Conservation (phyloP, 78 protist genomes). For the Abeoforma whisleri region DNA sequence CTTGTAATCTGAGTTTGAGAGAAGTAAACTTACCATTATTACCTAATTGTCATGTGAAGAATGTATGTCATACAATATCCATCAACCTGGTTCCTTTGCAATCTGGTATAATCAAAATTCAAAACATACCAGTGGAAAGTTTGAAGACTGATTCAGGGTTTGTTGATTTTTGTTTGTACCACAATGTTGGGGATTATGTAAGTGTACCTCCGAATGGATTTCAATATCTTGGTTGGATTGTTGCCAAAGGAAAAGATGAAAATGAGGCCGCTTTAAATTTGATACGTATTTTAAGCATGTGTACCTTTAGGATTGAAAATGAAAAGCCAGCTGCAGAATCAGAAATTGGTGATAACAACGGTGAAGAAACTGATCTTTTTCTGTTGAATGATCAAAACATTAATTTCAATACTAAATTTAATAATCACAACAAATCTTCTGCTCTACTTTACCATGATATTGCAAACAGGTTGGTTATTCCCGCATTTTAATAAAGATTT, state of each 20-base stretch:
- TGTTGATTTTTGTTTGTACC: constrained; percentile 15
- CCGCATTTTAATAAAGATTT: too few relatives aligned
- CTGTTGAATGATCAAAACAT: too few relatives aligned
- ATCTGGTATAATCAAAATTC: not conserved
- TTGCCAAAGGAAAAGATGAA: not conserved
- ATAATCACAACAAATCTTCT: too few relatives aligned
- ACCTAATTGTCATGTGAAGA: not conserved
- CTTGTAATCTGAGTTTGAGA: too few relatives aligned
- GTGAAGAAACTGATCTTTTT: too few relatives aligned
- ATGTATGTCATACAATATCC: not conserved
- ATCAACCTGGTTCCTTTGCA: not conserved
- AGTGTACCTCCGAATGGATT: constrained; percentile 18
- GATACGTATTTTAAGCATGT: not conserved
- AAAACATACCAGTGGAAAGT: not conserved
- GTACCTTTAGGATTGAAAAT: not conserved
- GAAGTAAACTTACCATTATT: too few relatives aligned
- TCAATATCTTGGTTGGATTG: constrained; percentile 39
- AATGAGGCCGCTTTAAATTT: not conserved
- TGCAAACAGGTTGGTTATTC: too few relatives aligned
- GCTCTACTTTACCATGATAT: too few relatives aligned
- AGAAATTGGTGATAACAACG: too few relatives aligned
- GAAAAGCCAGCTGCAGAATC: too few relatives aligned
- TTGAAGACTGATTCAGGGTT: not conserved
- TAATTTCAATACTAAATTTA: too few relatives aligned
- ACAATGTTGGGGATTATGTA: not conserved